phyloP scores from a whole-genome alignment of 106 monocot species.

The Dendrobium catenatum region DNA sequence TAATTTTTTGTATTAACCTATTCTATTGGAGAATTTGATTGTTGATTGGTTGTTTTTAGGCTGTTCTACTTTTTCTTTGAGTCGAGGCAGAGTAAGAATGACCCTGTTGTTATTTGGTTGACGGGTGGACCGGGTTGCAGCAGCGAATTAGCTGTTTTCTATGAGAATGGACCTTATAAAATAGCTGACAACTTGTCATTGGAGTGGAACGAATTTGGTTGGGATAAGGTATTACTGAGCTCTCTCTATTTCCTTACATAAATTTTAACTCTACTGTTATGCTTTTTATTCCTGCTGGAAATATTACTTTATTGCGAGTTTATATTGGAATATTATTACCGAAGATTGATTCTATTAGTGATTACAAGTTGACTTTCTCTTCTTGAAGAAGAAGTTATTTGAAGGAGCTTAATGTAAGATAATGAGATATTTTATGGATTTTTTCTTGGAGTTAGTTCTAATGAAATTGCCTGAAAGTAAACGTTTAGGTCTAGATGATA shows the following conservation, averaged over 20 bases:
- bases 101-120: slow-evolving; percentile 80
- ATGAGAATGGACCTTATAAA: slow-evolving; percentile 67
- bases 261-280: neutral
- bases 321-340: neutral
- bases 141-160: slow-evolving; percentile 76
- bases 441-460: no score
- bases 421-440: no score
- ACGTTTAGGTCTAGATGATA: no score
- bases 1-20: neutral
- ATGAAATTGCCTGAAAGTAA: no score
- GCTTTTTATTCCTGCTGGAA: neutral
- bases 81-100: slow-evolving; percentile 43
- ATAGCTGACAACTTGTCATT: slow-evolving; percentile 57
- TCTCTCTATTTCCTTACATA: neutral
- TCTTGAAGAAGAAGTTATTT: no score
- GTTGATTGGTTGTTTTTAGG: slow-evolving; percentile 18
- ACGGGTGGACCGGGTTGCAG: slow-evolving; percentile 80
- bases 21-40: neutral
- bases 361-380: no score
- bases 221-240: slow-evolving; percentile 49
- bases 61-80: slow-evolving; percentile 81
- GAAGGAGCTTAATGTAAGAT: no score
- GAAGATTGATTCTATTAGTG: no score
- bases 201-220: slow-evolving; percentile 59
- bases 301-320: neutral